Evolutionary conservation across 805 yeast genomes (phyloP), one percentile per base, ranked within the genome.

Genomic region (Schizosaccharomyces lindneri): DNA sequence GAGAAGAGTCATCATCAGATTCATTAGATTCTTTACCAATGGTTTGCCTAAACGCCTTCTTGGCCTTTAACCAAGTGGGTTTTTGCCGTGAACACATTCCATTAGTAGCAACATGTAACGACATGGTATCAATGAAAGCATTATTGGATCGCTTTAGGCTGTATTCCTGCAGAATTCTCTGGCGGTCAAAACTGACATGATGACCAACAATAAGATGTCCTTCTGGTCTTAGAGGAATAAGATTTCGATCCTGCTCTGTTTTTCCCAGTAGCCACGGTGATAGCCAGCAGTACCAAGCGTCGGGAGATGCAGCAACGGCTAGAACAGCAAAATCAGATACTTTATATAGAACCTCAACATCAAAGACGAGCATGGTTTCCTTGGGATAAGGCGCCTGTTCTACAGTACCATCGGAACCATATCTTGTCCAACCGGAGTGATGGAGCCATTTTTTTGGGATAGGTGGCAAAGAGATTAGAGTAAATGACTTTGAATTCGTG

Each of bases 31-130:
- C 55, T n/a, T 61, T 60, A 43, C 60, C 61, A 4, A 62, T 39
- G 46, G 61, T 64, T 9, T 61, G 61, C 24, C 62, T 59, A n/a
- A 21, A 24, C 27, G 59, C 51, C 64, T 72, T 70, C 41, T 66
- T 64, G 36, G 65, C 62, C 55, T 68, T 81, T 66, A 79, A 70
- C 85, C 93, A 93, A 19, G 78, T 76, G 0, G 87, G 84, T 64
- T 97, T 72, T 68, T 93, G 98, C 66, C 86, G 81, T 2, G 97
- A 86, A 70, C 96, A 87, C 79, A 93, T 83, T 0, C 99, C 99
- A 61, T 84, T 81, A 0, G 82, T 80, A 1, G 97, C 94, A 43
- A 89, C 81, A 71, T 93, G 99, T 21, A 93, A 73, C 0, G 97
- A 84, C 88, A 90, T 85, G 0, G 95, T 89, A 70, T 93, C 99